Evolutionary conservation across 2,329 filamentous ascomycete genomes (phyloP).

Genomic region (Aspergillus chevalieri): DNA sequence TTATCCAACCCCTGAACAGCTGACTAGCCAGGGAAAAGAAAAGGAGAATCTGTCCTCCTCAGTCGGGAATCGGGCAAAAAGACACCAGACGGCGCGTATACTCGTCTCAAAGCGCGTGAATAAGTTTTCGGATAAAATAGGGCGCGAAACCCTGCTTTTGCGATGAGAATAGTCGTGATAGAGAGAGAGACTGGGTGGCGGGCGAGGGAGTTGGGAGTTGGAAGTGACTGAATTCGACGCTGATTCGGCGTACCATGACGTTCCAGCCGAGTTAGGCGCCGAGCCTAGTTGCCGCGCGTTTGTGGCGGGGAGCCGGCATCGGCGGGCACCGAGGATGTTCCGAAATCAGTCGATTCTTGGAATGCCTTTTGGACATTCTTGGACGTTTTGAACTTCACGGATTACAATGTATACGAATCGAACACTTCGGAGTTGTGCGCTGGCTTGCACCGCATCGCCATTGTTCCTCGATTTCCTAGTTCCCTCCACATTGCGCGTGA

Average conservation of each 20-base stretch:
- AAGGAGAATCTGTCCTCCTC: not conserved
- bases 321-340: not conserved
- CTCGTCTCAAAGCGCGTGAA: not conserved
- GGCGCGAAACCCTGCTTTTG: not conserved
- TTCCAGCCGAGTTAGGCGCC: not conserved
- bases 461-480: constrained; percentile 34
- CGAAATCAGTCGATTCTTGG: too few species aligned
- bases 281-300: constrained; percentile 5
- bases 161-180: too few species aligned
- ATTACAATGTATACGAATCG: not conserved
- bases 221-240: not conserved
- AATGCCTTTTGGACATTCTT: too few species aligned
- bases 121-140: not conserved
- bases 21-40: not conserved
- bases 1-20: constrained; percentile 6
- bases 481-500: constrained; percentile 21
- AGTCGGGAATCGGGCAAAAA: not conserved
- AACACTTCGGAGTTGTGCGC: not conserved
- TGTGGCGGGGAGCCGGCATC: not conserved
- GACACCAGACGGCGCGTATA: not conserved
- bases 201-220: constrained; percentile 1
- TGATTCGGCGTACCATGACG: not conserved
- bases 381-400: not conserved
- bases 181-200: not conserved
- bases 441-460: constrained; percentile 12